phyloP scores from a whole-genome alignment of 768 basidiomycete species.

The Floccularia luteovirens region DNA sequence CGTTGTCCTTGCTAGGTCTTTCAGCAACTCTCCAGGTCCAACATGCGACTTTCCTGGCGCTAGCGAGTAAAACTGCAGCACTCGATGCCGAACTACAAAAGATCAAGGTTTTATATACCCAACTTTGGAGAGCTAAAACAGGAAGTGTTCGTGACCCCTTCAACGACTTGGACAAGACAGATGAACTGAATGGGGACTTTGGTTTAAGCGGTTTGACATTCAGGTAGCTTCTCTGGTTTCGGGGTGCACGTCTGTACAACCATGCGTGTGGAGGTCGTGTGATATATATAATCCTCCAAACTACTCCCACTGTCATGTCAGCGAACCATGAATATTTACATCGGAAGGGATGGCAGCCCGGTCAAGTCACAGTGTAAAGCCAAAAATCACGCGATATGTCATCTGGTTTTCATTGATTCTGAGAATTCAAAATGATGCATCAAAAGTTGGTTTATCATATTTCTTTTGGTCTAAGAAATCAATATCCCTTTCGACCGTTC shows the following conservation, averaged over 20 bases:
- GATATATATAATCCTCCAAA: no score
- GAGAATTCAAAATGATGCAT: no score
- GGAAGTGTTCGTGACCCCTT: slow-evolving; percentile 84
- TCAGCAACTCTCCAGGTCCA: slow-evolving; percentile 74
- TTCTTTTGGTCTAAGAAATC: slow-evolving; percentile 22
- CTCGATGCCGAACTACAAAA: slow-evolving; percentile 71
- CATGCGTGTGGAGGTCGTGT: no score
- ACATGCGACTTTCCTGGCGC: slow-evolving; percentile 66
- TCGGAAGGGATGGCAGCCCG: no score
- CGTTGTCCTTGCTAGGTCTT: slow-evolving; percentile 39
- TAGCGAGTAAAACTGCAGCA: slow-evolving; percentile 71
- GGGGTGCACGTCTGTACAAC: no score
- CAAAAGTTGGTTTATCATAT: no score
- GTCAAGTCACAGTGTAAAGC: no score
- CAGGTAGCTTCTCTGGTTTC: slow-evolving; percentile 13
- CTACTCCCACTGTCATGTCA: no score
- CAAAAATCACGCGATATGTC: no score
- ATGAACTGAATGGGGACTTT: slow-evolving; percentile 27
- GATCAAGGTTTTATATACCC: slow-evolving; percentile 67
- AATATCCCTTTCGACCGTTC: slow-evolving; percentile 37
- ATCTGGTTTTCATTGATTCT: no score
- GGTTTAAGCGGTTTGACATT: slow-evolving; percentile 35
- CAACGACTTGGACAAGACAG: slow-evolving; percentile 33
- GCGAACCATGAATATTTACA: no score
- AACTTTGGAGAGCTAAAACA: slow-evolving; percentile 72